Base-by-base conservation (phyloP, 345 rosid genomes). In the Dipteronia dyeriana region DNA sequence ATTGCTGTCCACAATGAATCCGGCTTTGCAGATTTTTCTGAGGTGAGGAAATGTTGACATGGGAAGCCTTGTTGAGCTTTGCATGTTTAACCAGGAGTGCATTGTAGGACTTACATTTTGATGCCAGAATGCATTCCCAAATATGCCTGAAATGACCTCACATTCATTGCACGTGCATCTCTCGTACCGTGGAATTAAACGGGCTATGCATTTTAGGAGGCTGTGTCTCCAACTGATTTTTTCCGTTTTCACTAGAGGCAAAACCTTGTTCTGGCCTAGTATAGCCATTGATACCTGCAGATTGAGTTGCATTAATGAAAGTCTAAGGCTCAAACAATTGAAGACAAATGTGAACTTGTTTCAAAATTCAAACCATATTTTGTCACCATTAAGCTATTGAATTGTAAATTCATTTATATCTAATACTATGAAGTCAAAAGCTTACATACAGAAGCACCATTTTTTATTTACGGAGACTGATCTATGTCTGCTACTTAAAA, bases 81-180 rank as follows among this genome's bases (percentile, higher is more conserved):
- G 70, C 64, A 61, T 68, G 73, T 71, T 81, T 73, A 84, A 75
- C 90, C 87, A 83, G 2, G 73, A 65, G 78, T 87, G 87, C 82
- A 83, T 23, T 2, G 79, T 23, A 3, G 82, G 78, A 62, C 76
- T 84, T 19, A 87, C 2, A 14, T 87, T 87, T 73, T 83, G 82
- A 56, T 83, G 90, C 86, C 85, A 84, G 79, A 81, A 87, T 68
- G 79, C 0, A n/a, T 82, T 87, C 51, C 87, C 87, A 76, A 87
- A 87, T 75, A 87, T 83, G 53, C 86, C 87, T 34, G 86, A 84
- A 43, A 83, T 66, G 11, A 81, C 75, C 73, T 87, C 85, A 22
- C 90, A 87, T 70, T 82, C 85, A 17, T 65, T 31, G 77, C 79
- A 61, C 7, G 70, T 81, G 76, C 86, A 83, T 79, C 83, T 75